Evolutionary conservation across 441 rosid genomes (phyloP).

Genomic region (Mallotus japonicus): DNA sequence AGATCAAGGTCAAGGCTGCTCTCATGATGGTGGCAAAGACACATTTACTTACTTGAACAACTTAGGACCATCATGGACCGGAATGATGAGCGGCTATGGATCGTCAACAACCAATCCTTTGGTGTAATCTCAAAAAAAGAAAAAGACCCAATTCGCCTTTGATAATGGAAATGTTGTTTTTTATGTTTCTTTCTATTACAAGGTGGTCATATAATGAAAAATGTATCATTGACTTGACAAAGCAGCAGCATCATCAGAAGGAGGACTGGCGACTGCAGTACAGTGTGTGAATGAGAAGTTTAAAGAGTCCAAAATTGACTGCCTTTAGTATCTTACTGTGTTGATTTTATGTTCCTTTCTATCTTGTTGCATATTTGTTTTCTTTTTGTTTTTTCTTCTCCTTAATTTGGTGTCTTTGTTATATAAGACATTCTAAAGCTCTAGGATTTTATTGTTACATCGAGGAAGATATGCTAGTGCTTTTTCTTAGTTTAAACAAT

Average conservation of each 20-base stretch:
- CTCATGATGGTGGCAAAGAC: slow-evolving; percentile 48
- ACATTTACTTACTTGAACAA: slow-evolving; percentile 51
- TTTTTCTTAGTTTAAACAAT: slow-evolving; percentile 8
- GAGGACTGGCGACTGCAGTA: background rate
- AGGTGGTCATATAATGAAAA: slow-evolving; percentile 18
- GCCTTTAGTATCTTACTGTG: slow-evolving; percentile 35
- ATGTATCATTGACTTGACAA: slow-evolving; percentile 18
- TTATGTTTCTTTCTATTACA: slow-evolving; percentile 11
- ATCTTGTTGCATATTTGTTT: background rate
- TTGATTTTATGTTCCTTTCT: slow-evolving; percentile 17
- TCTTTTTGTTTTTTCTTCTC: background rate
- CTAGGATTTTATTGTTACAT: slow-evolving; percentile 43
- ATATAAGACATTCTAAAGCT: slow-evolving; percentile 36
- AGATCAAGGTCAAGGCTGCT: slow-evolving; percentile 68
- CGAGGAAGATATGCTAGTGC: slow-evolving; percentile 39
- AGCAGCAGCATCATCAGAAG: background rate
- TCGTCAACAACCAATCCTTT: slow-evolving; percentile 60
- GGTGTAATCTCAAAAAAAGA: slow-evolving; percentile 32
- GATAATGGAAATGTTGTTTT: slow-evolving; percentile 16
- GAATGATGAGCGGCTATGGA: slow-evolving; percentile 69
- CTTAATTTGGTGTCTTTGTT: slow-evolving; percentile 34
- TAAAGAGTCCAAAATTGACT: slow-evolving; percentile 34
- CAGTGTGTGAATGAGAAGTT: slow-evolving; percentile 37
- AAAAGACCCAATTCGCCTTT: slow-evolving; percentile 14
- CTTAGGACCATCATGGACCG: slow-evolving; percentile 76